phyloP scores from a whole-genome alignment of 257 asterid species.

The Salvia rosmarinus region DNA sequence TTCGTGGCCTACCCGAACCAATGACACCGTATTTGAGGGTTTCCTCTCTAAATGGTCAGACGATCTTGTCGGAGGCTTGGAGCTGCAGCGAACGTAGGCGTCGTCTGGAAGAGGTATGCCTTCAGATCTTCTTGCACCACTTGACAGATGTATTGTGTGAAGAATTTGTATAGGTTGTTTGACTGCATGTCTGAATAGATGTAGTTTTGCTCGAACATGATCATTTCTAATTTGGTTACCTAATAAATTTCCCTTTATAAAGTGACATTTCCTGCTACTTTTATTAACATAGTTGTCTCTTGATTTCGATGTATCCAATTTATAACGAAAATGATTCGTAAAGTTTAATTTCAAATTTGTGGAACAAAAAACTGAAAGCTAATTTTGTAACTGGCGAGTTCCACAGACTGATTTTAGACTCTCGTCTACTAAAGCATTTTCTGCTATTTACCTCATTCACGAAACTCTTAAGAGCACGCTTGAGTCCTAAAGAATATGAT shows the following conservation, averaged over 20 bases:
- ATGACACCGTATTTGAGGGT: background rate
- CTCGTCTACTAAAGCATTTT: too few relatives aligned
- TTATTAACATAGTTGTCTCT: background rate
- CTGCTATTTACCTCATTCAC: too few relatives aligned
- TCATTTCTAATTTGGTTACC: background rate
- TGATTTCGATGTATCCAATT: background rate
- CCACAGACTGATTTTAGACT: too few relatives aligned
- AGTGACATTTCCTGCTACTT: background rate
- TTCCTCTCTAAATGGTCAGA: background rate
- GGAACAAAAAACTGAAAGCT: too few relatives aligned
- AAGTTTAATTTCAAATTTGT: too few relatives aligned
- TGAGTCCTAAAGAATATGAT: too few relatives aligned
- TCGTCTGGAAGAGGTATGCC: background rate
- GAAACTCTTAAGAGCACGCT: too few relatives aligned
- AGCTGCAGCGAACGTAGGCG: background rate
- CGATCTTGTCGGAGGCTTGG: background rate
- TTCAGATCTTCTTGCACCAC: background rate
- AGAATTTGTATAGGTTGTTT: slow-evolving; percentile 16
- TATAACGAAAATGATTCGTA: too few relatives aligned
- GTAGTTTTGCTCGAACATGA: background rate
- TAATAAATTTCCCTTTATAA: background rate
- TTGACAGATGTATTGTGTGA: background rate
- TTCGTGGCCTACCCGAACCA: background rate
- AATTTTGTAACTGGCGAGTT: too few relatives aligned
- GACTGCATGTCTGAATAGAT: background rate